phyloP scores from a whole-genome alignment of 345 rosid genomes.

The Psidium guajava region DNA sequence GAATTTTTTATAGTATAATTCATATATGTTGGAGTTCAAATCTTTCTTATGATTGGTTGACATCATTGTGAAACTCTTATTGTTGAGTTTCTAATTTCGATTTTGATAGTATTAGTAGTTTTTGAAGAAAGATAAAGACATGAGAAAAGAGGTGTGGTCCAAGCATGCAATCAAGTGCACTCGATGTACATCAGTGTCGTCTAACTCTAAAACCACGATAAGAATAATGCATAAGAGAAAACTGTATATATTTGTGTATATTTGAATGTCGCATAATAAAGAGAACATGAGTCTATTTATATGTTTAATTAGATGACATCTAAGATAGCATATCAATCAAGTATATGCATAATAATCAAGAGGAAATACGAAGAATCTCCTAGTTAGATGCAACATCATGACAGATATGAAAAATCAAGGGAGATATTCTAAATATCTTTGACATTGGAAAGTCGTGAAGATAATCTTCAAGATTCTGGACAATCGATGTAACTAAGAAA shows the following conservation, averaged over 20 bases:
- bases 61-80: background rate
- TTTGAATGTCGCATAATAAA: background rate
- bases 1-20: background rate
- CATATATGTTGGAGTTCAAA: background rate
- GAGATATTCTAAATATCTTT: too few species aligned
- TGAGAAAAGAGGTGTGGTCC: background rate
- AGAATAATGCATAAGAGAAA: background rate
- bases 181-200: background rate
- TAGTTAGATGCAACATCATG: too few species aligned
- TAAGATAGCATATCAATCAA: background rate
- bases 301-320: background rate
- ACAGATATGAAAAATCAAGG: too few species aligned
- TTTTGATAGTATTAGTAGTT: background rate
- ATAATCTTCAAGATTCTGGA: too few species aligned
- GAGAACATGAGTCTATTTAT: background rate
- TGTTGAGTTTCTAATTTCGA: background rate
- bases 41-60: background rate
- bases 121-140: background rate
- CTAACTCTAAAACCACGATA: background rate
- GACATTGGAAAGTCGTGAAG: too few species aligned
- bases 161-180: background rate
- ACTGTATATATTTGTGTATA: background rate
- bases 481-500: too few species aligned
- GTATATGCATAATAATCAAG: background rate
- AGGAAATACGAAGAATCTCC: background rate